Percentiles rank a stretch among this genome's conserved stretches.
Evolutionary conservation across 1,284 basidiomycete species (phyloP).

Genomic region (Irpex rosettiformis): DNA sequence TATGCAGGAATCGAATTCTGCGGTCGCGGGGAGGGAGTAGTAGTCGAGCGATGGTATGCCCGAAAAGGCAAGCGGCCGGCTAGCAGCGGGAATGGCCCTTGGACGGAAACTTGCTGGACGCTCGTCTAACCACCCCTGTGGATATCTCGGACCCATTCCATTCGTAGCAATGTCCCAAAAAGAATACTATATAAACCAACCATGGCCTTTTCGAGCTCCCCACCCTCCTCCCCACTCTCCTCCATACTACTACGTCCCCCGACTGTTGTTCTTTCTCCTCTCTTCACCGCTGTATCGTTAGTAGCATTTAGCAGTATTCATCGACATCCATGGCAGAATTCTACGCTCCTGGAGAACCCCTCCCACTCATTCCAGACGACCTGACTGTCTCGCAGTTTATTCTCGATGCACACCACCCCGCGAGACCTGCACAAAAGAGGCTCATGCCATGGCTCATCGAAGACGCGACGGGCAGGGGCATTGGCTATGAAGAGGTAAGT

Average conservation of each 20-base stretch:
- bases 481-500: slow-evolving; percentile 17
- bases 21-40: background rate
- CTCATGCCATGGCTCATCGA: slow-evolving; percentile 23
- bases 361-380: slow-evolving; percentile 62
- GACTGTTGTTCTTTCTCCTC: background rate
- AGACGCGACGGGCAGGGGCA: slow-evolving; percentile 20
- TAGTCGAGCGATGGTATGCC: background rate
- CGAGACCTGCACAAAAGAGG: slow-evolving; percentile 34
- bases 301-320: background rate
- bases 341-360: slow-evolving; percentile 27
- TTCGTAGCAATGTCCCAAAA: background rate
- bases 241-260: background rate
- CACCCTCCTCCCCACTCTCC: too few relatives aligned
- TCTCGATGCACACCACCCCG: slow-evolving; percentile 50
- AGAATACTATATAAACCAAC: background rate
- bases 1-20: too few relatives aligned
- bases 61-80: background rate
- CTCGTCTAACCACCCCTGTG: background rate
- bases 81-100: background rate
- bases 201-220: background rate
- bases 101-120: background rate
- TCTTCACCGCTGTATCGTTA: too few relatives aligned
- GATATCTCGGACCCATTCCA: background rate
- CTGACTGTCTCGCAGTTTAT: slow-evolving; percentile 75
- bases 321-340: slow-evolving; percentile 18